Conservation (phyloP, 345 rosid species). For the Pugionium dolabratum region DNA sequence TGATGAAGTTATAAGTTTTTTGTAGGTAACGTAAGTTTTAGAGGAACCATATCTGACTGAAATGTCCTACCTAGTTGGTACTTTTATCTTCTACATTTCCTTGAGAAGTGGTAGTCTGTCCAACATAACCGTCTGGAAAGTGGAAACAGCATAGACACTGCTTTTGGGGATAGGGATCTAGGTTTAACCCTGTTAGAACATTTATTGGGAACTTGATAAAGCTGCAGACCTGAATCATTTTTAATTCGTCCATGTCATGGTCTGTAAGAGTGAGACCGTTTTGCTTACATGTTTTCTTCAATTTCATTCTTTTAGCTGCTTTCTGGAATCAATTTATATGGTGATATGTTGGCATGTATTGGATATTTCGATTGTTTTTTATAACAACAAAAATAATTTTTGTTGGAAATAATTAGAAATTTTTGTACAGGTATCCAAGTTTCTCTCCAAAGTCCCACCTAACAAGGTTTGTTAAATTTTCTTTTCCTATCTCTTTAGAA, state of each 20-base stretch:
- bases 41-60: constrained; percentile 18
- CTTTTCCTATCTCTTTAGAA: neutral
- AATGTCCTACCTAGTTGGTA: neutral
- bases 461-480: constrained; percentile 54
- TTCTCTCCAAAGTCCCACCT: constrained; percentile 46
- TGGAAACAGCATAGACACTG: constrained; percentile 2
- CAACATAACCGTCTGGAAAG: no score
- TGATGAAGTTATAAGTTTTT: constrained; percentile 11
- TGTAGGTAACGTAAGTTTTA: neutral
- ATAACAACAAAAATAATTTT: neutral
- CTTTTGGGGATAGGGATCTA: constrained; percentile 23
- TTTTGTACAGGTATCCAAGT: constrained; percentile 36
- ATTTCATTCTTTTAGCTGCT: constrained; percentile 16
- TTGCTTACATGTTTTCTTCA: constrained; percentile 24
- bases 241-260: constrained; percentile 15
- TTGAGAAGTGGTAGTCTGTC: constrained; percentile 10
- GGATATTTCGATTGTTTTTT: neutral
- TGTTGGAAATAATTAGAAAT: neutral
- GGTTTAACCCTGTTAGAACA: constrained; percentile 22
- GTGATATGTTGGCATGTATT: constrained; percentile 22
- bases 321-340: constrained; percentile 2
- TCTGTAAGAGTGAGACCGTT: constrained; percentile 18
- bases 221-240: neutral
- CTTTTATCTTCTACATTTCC: constrained; percentile 12
- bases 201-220: constrained; percentile 10